phyloP scores from a whole-genome alignment of 768 basidiomycete species.

The Clitopilus hobsonii region DNA sequence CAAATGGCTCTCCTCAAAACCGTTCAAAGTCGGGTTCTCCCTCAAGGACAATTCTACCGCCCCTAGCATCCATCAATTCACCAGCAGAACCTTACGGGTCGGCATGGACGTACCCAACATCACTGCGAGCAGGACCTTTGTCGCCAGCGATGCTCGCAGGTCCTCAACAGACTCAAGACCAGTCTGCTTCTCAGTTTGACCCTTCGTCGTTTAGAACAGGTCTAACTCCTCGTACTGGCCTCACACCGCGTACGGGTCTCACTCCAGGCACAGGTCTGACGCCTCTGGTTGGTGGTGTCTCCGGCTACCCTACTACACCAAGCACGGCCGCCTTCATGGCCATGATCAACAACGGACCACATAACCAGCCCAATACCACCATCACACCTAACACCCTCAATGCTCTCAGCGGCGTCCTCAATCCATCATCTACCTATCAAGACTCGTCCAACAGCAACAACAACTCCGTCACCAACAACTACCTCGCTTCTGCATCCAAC shows the following conservation, averaged over 20 bases:
- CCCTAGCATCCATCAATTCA: conserved; percentile 74
- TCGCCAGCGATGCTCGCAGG: conserved; percentile 96
- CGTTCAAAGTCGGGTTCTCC: conserved; percentile 35
- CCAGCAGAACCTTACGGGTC: conserved; percentile 52
- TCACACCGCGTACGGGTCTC: conserved; percentile 82
- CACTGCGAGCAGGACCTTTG: conserved; percentile 88
- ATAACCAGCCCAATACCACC: conserved; percentile 33
- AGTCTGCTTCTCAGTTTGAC: conserved; percentile 50
- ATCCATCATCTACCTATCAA: conserved; percentile 13
- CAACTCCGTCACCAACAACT: conserved; percentile 33
- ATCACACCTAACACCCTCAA: conserved; percentile 76
- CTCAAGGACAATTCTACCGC: conserved; percentile 74
- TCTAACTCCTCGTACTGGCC: conserved; percentile 80
- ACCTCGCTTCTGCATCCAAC: conserved; percentile 41
- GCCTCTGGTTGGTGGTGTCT: conserved; percentile 70
- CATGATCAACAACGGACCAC: conserved; percentile 69
- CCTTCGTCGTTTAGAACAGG: conserved; percentile 75
- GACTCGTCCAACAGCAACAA: conserved; percentile 31
- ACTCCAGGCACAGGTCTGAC: conserved; percentile 76
- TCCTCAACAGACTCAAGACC: conserved; percentile 52
- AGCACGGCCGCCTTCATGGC: conserved; percentile 91
- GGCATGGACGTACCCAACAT: conserved; percentile 49
- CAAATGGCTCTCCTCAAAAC: conserved; percentile 13
- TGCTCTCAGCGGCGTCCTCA: conserved; percentile 77
- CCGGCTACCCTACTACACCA: conserved; percentile 79